Conservation (phyloP, 1,284 basidiomycete species). For the Blastosporella zonata region DNA sequence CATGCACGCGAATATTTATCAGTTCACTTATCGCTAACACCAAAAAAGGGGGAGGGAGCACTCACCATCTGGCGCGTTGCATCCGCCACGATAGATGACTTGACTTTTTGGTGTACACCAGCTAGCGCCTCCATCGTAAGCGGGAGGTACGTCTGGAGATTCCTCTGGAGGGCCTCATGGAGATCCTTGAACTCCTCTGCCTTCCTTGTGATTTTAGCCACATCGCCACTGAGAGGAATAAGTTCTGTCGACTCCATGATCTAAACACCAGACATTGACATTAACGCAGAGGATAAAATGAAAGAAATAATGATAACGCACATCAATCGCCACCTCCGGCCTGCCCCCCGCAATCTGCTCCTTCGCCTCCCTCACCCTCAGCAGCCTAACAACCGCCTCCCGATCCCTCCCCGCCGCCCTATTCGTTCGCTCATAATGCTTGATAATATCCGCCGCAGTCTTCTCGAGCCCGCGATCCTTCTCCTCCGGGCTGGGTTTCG, state of each 20-base stretch:
- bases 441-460: conserved; percentile 81
- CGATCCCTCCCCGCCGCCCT: conserved; percentile 73
- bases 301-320: conserved; percentile 34
- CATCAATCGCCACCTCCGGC: conserved; percentile 79
- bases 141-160: conserved; percentile 86
- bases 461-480: conserved; percentile 70
- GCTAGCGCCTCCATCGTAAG: conserved; percentile 95
- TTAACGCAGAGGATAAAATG: background rate
- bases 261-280: conserved; percentile 35
- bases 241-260: conserved; percentile 88
- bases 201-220: conserved; percentile 80
- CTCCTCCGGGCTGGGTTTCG: conserved; percentile 67
- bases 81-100: conserved; percentile 72
- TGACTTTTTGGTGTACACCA: conserved; percentile 73
- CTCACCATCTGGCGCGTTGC: conserved; percentile 70
- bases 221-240: conserved; percentile 85
- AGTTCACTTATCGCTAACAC: conserved; percentile 3
- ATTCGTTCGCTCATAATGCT: conserved; percentile 84
- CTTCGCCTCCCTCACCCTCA: conserved; percentile 83
- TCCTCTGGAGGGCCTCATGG: conserved; percentile 86
- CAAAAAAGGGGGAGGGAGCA: conserved; percentile 11
- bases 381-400: conserved; percentile 73
- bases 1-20: conserved; percentile 9
- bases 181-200: conserved; percentile 89
- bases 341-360: conserved; percentile 73